Conservation (phyloP, 257 asterid species). For the Cordia subcordata region DNA sequence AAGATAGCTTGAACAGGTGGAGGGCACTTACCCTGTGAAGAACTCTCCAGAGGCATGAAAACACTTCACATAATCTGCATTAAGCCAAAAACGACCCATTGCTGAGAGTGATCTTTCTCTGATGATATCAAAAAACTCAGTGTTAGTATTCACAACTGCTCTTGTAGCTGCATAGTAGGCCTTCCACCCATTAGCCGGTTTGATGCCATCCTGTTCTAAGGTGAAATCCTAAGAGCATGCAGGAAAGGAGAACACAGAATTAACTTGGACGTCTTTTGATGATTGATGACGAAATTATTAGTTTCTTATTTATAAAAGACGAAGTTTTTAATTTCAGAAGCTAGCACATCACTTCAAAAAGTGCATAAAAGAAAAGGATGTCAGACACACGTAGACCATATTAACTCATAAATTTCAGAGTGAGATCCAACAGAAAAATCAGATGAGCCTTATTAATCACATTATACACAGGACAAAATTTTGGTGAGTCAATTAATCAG, state of each 20-base stretch:
- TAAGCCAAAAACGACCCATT: conserved; percentile 89
- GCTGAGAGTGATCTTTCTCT: conserved; percentile 64
- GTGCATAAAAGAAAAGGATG: no score
- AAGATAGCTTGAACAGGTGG: conserved; percentile 7
- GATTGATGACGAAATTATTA: neutral
- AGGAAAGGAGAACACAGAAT: conserved; percentile 13
- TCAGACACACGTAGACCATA: no score
- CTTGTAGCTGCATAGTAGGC: conserved; percentile 93
- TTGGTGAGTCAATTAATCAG: no score
- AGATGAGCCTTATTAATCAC: no score
- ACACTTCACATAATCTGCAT: conserved; percentile 92
- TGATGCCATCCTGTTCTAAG: conserved; percentile 68
- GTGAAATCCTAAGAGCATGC: conserved; percentile 67
- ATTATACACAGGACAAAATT: no score
- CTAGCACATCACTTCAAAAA: no score
- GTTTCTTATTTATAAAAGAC: no score
- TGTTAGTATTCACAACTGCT: conserved; percentile 65
- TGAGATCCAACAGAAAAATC: no score
- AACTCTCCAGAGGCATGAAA: conserved; percentile 79
- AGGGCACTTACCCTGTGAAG: conserved; percentile 73
- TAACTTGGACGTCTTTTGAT: conserved; percentile 3
- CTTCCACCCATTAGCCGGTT: conserved; percentile 91
- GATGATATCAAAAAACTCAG: conserved; percentile 61
- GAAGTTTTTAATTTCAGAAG: neutral
- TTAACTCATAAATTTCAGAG: no score